Conservation (phyloP, 2,329 filamentous ascomycete genomes). For the Fusarium siculi region DNA sequence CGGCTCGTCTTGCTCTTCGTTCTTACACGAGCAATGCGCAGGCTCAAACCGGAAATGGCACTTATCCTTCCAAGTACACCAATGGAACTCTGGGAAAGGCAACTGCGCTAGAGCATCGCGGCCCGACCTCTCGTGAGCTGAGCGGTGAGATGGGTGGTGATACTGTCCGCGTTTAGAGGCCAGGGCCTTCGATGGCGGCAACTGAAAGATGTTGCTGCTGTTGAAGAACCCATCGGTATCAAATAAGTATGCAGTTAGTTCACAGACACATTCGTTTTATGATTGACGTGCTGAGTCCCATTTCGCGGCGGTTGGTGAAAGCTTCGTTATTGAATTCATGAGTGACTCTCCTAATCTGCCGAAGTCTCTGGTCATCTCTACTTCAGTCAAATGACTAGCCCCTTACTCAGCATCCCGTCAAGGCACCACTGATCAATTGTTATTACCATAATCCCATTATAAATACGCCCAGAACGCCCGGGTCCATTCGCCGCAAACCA, state of each 20-base stretch:
- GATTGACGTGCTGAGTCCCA: not conserved
- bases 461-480: slow-evolving; percentile 1
- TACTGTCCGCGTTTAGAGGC: slow-evolving; percentile 52
- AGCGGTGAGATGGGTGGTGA: slow-evolving; percentile 72
- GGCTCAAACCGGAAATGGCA: slow-evolving; percentile 30
- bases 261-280: slow-evolving; percentile 13
- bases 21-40: slow-evolving; percentile 47
- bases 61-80: slow-evolving; percentile 19
- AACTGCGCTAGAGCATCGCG: slow-evolving; percentile 50
- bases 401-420: not conserved
- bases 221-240: slow-evolving; percentile 22
- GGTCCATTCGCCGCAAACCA: not conserved
- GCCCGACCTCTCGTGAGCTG: slow-evolving; percentile 64
- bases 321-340: slow-evolving; percentile 10
- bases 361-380: not conserved
- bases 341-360: not conserved
- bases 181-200: slow-evolving; percentile 8
- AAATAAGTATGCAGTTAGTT: slow-evolving; percentile 7
- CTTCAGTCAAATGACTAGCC: not conserved
- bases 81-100: slow-evolving; percentile 43
- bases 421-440: not conserved
- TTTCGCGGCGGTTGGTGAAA: slow-evolving; percentile 14
- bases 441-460: not conserved
- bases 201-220: slow-evolving; percentile 16
- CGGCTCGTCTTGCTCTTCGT: slow-evolving; percentile 56